phyloP scores from a whole-genome alignment of 2,329 filamentous ascomycete genomes.

The Ophiosphaerella herpotricha region DNA sequence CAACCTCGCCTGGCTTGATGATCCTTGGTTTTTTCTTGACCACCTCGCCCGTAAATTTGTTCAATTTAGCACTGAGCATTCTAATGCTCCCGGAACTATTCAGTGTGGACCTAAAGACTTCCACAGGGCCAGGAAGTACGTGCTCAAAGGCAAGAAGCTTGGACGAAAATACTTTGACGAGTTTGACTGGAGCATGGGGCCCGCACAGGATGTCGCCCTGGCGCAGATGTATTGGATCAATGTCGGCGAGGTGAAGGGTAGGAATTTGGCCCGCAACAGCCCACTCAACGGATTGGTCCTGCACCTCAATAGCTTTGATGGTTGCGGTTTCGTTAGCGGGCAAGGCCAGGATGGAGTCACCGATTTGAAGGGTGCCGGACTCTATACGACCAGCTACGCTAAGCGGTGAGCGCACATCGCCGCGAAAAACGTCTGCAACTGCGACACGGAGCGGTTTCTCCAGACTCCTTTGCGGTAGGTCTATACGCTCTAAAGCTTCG shows the following conservation, averaged over 20 bases:
- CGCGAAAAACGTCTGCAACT: constrained; percentile 84
- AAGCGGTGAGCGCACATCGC: constrained; percentile 76
- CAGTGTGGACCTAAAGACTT: constrained; percentile 84
- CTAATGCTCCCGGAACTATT: constrained; percentile 77
- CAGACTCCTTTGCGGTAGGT: constrained; percentile 71
- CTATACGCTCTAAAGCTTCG: constrained; percentile 81
- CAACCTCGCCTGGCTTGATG: constrained; percentile 77
- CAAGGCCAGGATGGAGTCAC: constrained; percentile 78
- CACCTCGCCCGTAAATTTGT: constrained; percentile 76
- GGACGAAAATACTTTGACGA: constrained; percentile 74
- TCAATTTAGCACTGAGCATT: constrained; percentile 72
- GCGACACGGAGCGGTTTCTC: constrained; percentile 83
- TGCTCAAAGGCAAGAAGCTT: constrained; percentile 91
- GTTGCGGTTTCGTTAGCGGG: constrained; percentile 80
- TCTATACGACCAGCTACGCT: constrained; percentile 88
- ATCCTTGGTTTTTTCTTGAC: constrained; percentile 84
- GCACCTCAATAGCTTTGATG: constrained; percentile 80
- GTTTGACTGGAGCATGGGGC: constrained; percentile 67
- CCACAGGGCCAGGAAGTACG: constrained; percentile 83
- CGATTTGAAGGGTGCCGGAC: constrained; percentile 79
- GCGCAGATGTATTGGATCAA: constrained; percentile 78
- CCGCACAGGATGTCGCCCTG: constrained; percentile 86
- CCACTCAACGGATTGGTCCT: constrained; percentile 77
- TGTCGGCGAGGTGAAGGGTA: constrained; percentile 79
- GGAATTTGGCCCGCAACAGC: constrained; percentile 90